A percentile compares a stretch with the other conserved stretches of the same genome.
Evolutionary conservation across 2,329 filamentous ascomycete genomes (phyloP).

Genomic region (Alternaria brassicae): DNA sequence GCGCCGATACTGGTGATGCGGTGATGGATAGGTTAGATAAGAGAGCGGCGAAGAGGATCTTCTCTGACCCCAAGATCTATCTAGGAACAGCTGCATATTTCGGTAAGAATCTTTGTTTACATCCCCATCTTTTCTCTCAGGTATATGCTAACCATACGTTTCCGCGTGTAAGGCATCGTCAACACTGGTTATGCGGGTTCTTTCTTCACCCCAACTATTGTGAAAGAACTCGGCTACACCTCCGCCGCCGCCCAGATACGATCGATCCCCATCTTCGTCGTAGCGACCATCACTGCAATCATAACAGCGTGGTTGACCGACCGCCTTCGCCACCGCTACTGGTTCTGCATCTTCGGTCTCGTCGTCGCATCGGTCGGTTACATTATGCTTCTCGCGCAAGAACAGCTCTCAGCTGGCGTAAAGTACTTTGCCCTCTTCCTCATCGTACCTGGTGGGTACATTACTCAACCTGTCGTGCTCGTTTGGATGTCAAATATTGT

Average conservation of each 20-base stretch:
- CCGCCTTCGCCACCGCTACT: constrained; percentile 59
- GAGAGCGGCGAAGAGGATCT: constrained; percentile 55
- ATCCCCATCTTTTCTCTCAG: accelerated
- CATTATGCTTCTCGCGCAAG: constrained; percentile 60
- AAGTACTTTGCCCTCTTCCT: constrained; percentile 65
- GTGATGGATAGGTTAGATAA: constrained; percentile 64
- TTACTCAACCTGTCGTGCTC: constrained; percentile 62
- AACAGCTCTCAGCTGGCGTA: constrained; percentile 53
- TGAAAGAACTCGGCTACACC: constrained; percentile 51
- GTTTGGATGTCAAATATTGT: constrained; percentile 66
- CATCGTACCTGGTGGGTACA: constrained; percentile 62
- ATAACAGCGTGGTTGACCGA: constrained; percentile 57
- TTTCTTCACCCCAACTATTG: constrained; percentile 53
- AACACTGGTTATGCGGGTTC: constrained; percentile 57
- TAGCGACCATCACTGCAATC: constrained; percentile 47
- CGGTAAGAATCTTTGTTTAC: neutral
- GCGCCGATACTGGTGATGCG: constrained; percentile 39
- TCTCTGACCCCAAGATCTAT: constrained; percentile 46
- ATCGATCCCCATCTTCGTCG: constrained; percentile 50
- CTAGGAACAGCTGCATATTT: constrained; percentile 33
- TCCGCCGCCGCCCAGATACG: constrained; percentile 48
- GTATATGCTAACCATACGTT: neutral
- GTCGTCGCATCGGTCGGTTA: constrained; percentile 62
- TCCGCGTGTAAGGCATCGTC: constrained; percentile 36
- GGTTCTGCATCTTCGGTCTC: constrained; percentile 60